These are phyloP conservation scores for Ustilago lituana DNA, from an alignment of 1,284 basidiomycete genomes.

Conservation along the genomic window DNA sequence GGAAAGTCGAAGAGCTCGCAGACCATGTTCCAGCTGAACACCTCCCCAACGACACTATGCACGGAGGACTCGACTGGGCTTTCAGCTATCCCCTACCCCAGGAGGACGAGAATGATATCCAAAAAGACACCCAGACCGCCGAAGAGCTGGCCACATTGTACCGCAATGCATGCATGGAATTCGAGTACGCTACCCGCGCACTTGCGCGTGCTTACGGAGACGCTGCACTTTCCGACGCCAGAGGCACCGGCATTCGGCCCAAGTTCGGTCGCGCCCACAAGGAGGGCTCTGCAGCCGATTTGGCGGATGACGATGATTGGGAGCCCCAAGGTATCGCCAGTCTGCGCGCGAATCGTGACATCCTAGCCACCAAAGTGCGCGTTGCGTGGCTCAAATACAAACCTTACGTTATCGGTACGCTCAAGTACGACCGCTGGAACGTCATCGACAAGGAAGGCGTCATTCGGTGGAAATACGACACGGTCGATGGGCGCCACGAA, in stretches of 20 bases:
- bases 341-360: constrained; percentile 55
- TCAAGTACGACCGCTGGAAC: constrained; percentile 51
- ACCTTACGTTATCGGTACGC: constrained; percentile 57
- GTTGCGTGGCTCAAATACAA: constrained; percentile 58
- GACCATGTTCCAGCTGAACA: constrained; percentile 54
- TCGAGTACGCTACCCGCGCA: constrained; percentile 53
- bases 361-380: constrained; percentile 58
- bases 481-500: constrained; percentile 47
- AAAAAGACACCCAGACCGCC: constrained; percentile 30
- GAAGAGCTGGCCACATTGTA: constrained; percentile 35
- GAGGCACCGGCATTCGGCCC: constrained; percentile 18
- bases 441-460: constrained; percentile 46
- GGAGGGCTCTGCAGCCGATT: constrained; percentile 5
- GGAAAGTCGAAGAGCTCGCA: constrained; percentile 51
- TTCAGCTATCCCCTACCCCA: constrained; percentile 51
- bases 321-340: constrained; percentile 39
- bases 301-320: constrained; percentile 45
- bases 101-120: constrained; percentile 53
- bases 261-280: constrained; percentile 20
- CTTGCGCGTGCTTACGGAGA: constrained; percentile 42
- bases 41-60: constrained; percentile 50
- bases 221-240: constrained; percentile 31
- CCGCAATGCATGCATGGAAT: constrained; percentile 43
- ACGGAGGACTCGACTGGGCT: constrained; percentile 53
- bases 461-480: constrained; percentile 53